A percentile compares a stretch with the other conserved stretches of the same genome.
phyloP scores from a whole-genome alignment of 78 protist species.

The Bodo saltans region DNA sequence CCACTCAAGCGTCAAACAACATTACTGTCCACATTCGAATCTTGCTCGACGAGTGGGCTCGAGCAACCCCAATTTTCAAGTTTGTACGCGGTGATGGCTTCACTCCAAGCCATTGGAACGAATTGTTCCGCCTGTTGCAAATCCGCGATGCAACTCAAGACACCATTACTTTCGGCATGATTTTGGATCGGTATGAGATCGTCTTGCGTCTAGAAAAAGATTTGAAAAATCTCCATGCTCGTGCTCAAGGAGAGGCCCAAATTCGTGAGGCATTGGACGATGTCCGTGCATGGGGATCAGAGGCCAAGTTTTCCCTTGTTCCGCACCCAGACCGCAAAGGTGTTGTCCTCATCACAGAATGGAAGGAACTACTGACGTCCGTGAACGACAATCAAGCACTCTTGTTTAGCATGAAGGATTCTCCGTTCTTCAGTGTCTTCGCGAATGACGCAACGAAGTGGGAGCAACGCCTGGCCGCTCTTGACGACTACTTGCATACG shows the following conservation, averaged over 20 bases:
- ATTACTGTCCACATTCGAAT: constrained; percentile 14
- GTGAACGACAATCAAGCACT: constrained; percentile 73
- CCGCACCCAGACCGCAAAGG: not conserved
- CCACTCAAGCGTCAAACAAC: constrained; percentile 8
- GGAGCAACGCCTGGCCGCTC: constrained; percentile 39
- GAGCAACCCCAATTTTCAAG: constrained; percentile 22
- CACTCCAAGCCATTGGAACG: constrained; percentile 73
- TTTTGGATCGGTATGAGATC: constrained; percentile 26
- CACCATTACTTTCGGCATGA: constrained; percentile 35
- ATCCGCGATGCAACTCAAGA: not conserved
- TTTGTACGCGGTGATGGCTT: constrained; percentile 67
- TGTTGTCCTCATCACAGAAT: constrained; percentile 60
- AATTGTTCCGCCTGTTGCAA: constrained; percentile 45
- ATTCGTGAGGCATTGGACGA: constrained; percentile 76
- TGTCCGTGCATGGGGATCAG: constrained; percentile 38
- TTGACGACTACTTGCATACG: constrained; percentile 40
- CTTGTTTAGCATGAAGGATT: constrained; percentile 61
- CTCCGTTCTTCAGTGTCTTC: constrained; percentile 52
- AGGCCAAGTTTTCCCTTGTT: constrained; percentile 35
- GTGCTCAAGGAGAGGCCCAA: constrained; percentile 70
- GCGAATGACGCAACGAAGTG: constrained; percentile 26
- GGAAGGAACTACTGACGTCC: constrained; percentile 66
- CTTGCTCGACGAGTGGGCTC: constrained; percentile 5
- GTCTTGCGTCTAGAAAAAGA: constrained; percentile 13
- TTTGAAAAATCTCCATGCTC: constrained; percentile 46